Evolutionary conservation across 108 stramenopile genomes (phyloP), one percentile per base, ranked within the genome.

Genomic region (Craspedostauros australis): DNA sequence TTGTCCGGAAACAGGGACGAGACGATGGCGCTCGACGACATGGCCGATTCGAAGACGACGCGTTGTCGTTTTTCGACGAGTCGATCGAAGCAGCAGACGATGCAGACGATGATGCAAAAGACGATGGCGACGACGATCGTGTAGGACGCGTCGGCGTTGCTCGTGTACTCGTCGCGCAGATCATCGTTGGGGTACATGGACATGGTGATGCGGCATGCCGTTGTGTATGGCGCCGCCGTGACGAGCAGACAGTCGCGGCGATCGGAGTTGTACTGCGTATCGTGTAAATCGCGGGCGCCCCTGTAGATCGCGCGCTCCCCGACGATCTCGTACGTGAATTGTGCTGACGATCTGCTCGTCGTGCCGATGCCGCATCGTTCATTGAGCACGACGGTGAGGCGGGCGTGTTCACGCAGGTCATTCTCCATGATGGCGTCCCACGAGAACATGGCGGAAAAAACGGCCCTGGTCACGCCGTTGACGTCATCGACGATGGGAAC

Each of bases 251-350:
- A 7, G n/a, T n/a, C n/a, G n/a, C n/a, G n/a, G n/a, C n/a, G n/a
- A n/a, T n/a, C n/a, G n/a, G n/a, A n/a, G 23, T 60, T 27, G 29
- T 45, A 60, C 19, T 23, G 18, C 2, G 23, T 5, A 60, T 60
- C 58, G 27, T 49, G 46, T 4, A 32, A 18, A 60, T 60, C 58
- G 0, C 46, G 37, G 19, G 20, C 4, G 18, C 58, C 58, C 4
- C 47, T 16, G 15, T 49, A 60, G 34, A 37, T 49, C 12, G 38
- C 36, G 24, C 39, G 47, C 1, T 46, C 39, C 0, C 58, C 58
- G 29, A 28, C 31, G 40, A 60, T 49, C 20, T 38, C 24, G 9
- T 49, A 60, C 3, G 58, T 49, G 2, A 60, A 27, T 8, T 19
- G 12, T 18, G 5, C 15, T 1, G 20, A 12, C 32, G 47, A 60